phyloP scores from a whole-genome alignment of 2,329 filamentous ascomycete species.

The Phyllosticta citrichinensis region DNA sequence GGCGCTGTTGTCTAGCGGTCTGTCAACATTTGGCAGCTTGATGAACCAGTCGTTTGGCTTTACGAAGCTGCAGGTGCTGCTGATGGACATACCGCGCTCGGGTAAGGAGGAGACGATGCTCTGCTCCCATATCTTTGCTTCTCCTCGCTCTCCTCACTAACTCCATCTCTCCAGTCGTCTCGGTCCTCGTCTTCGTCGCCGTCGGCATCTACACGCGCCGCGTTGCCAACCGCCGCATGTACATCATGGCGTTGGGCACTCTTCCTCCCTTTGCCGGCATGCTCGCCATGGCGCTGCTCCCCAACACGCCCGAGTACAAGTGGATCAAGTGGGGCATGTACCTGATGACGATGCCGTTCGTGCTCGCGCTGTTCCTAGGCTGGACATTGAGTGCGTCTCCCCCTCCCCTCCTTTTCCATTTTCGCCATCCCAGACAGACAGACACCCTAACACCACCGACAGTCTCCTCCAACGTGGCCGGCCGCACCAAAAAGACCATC shows the following conservation, averaged over 20 bases:
- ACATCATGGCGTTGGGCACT: slow-evolving; percentile 22
- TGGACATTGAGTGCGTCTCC: slow-evolving; percentile 19
- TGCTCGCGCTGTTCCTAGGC: slow-evolving; percentile 23
- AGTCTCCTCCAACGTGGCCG: slow-evolving; percentile 37
- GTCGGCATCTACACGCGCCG: slow-evolving; percentile 9
- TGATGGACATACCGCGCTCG: slow-evolving; percentile 23
- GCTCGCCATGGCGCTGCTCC: slow-evolving; percentile 25
- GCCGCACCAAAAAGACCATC: slow-evolving; percentile 38
- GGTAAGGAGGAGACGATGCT: neutral
- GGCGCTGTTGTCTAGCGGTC: neutral
- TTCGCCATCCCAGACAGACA: neutral
- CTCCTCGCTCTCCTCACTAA: no score
- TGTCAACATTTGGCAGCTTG: slow-evolving; percentile 4
- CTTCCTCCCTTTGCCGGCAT: slow-evolving; percentile 26
- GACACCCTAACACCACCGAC: neutral
- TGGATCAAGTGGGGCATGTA: slow-evolving; percentile 31
- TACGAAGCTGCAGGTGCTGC: slow-evolving; percentile 22
- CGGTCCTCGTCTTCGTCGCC: slow-evolving; percentile 5
- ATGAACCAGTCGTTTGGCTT: slow-evolving; percentile 9
- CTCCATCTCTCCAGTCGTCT: slow-evolving; percentile 12
- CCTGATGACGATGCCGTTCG: slow-evolving; percentile 23
- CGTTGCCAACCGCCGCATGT: slow-evolving; percentile 18
- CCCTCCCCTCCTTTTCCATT: neutral
- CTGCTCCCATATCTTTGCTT: no score
- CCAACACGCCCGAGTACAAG: slow-evolving; percentile 20